Evolutionary conservation across 306 rosid species (phyloP), one percentile per base, ranked within the genome.

Genomic region (Astragalus glycyphyllos): DNA sequence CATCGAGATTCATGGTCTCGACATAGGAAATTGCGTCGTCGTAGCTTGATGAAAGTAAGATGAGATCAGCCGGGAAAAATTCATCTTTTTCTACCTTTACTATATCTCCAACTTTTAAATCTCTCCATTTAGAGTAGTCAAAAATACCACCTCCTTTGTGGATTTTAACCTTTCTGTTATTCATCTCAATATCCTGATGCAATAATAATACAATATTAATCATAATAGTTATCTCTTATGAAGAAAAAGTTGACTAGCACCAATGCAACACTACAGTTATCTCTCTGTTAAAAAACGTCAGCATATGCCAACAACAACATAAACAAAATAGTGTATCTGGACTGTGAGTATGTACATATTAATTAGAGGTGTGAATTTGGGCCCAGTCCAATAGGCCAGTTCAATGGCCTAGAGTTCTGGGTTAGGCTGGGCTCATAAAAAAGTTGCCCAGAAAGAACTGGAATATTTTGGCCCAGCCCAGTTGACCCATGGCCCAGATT

Each of bases 31-130:
- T 78, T 5, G 92, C 89, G 11, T 93, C 98, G 4, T 93, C 98
- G 49, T 90, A 83, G 79, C 83, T 93, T 57, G 98, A 93, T 12
- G 98, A 85, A 45, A 90, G 89, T 61, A 88, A 49, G 68, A 93
- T 84, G 42, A 93, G 94, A 87, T 93, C 98, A 40, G 98, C 97
- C 34, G 98, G 98, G 64, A 93, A 93, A 80, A 87, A 87, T 31
- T 86, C 86, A 71, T 90, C 97, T 67, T 90, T 93, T 65, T 87
- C 89, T 50, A 93, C 97, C 71, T 76, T 93, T 50, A 93, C 96
- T 63, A 90, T 44, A 56, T 87, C 90, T 47, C 98, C 98, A 71
- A 86, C 94, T 71, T 66, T 87, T 81, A 93, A 84, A 58, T 90
- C 86, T 77, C 42, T 86, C 98, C 98, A 93, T 79, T 88, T 88